Evolutionary conservation across 768 basidiomycete genomes (phyloP), one percentile per base, ranked within the genome.

Genomic region (Boletus pseudo-olivaceus): DNA sequence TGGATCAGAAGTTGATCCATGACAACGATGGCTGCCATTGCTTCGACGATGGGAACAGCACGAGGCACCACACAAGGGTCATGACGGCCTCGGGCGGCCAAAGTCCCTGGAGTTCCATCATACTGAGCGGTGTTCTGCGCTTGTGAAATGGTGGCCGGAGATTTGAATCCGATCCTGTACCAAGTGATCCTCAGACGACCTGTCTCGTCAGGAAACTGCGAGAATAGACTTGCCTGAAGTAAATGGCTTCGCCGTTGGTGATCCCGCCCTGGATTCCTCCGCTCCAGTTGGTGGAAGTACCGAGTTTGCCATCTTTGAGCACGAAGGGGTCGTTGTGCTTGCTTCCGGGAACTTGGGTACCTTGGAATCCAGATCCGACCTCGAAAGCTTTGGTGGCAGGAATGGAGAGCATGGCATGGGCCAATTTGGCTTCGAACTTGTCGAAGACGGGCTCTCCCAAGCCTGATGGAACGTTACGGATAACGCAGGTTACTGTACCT

Each of bases 311-410:
- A 57, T 88, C 79, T 53, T 78, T 81, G 51, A 71, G 63, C 20
- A 90, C 75, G 71, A 96, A 99, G 20, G 83, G 70, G 71, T 99
- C 97, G 72, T 99, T 99, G 75, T 99, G 97, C 65, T 80, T 81
- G 72, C 86, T 89, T 35, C 97, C 97, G 7, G 92, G 89, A 42
- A 98, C 85, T 73, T 95, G 88, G 6, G 94, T 93, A 7, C 97
- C 97, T 60, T 83, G 80, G 81, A 99, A 97, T 26, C 97, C 97
- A 30, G 93, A 96, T 38, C 97, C 97, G 59, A 98, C 86, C 74
- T 99, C 97, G 71, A 99, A 98, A 7, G 85, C 93, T 68, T 99
- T 99, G 51, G 97, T 98, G 17, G 97, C 96, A 27, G 97, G 97
- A 66, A 99, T 97, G 51, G 94, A 97, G 49, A 99, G 82, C 96